These are phyloP conservation scores for Herpetomonas samuelpessoai DNA, from an alignment of 208 protist species.

Conservation along the genomic window DNA sequence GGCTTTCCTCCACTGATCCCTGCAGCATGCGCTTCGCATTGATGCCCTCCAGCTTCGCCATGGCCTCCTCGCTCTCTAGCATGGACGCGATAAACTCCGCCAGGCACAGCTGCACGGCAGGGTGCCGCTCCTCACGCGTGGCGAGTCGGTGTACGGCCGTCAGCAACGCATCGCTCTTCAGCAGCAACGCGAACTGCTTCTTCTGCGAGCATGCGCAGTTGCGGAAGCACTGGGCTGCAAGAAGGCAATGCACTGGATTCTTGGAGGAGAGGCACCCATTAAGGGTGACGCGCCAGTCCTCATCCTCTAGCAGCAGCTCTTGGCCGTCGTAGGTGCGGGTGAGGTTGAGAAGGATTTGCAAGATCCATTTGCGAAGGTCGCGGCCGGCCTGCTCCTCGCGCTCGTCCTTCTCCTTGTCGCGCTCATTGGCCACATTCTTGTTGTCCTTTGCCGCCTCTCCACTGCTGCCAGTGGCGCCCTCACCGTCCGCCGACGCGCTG, in stretches of 20 bases:
- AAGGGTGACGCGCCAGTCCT: conserved; percentile 58
- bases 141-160: conserved; percentile 47
- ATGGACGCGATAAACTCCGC: conserved; percentile 66
- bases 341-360: conserved; percentile 79
- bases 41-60: conserved; percentile 61
- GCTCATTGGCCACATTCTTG: background rate
- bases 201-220: conserved; percentile 66
- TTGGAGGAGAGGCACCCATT: conserved; percentile 33
- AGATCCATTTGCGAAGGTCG: conserved; percentile 69
- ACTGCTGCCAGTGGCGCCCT: background rate
- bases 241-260: conserved; percentile 44
- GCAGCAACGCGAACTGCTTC: conserved; percentile 34
- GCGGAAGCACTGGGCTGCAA: conserved; percentile 72
- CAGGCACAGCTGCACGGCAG: conserved; percentile 46
- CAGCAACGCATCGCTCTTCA: conserved; percentile 43
- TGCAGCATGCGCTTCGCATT: conserved; percentile 72
- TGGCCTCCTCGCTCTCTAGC: conserved; percentile 65
- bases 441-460: conserved; percentile 11
- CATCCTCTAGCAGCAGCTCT: conserved; percentile 67
- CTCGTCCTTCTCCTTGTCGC: background rate
- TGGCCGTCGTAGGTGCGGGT: conserved; percentile 72
- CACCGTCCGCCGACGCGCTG: conserved; percentile 11
- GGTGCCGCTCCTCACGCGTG: conserved; percentile 20
- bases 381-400: conserved; percentile 19
- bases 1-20: conserved; percentile 20